phyloP scores from a whole-genome alignment of 345 rosid species.

The Aquilaria yunnanensis region DNA sequence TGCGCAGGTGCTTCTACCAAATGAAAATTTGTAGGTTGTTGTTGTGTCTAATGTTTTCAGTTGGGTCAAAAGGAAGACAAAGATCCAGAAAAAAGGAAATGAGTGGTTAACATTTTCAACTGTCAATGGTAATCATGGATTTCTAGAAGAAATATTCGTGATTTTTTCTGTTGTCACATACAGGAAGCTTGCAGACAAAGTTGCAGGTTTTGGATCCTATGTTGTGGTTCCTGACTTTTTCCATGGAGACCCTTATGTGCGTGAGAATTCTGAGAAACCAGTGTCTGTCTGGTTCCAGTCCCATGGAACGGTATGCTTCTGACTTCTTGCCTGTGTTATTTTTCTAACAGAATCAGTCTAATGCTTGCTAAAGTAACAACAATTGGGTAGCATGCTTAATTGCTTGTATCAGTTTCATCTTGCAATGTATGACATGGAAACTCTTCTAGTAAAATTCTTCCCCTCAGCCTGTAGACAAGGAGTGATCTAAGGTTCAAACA shows the following conservation, averaged over 20 bases:
- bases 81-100: not conserved
- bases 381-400: not conserved
- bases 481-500: no score
- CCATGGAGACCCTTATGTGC: constrained; percentile 41
- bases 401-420: not conserved
- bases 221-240: constrained; percentile 75
- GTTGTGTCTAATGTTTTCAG: not conserved
- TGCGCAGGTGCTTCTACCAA: not conserved
- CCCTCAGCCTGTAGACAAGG: no score
- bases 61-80: not conserved
- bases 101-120: not conserved
- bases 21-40: not conserved
- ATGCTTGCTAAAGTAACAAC: not conserved
- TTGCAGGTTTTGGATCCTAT: constrained; percentile 65
- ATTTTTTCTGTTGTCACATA: not conserved
- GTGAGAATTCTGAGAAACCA: constrained; percentile 20
- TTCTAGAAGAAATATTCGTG: not conserved
- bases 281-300: constrained; percentile 49
- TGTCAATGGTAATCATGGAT: not conserved
- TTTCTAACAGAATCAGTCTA: no score
- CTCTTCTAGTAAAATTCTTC: no score
- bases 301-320: constrained; percentile 56
- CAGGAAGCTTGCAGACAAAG: constrained; percentile 75
- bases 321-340: not conserved
- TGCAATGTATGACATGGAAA: no score